These are phyloP conservation scores for Cunninghamia lanceolata DNA, from an alignment of 75 land plant genomes.

Conservation along the genomic window DNA sequence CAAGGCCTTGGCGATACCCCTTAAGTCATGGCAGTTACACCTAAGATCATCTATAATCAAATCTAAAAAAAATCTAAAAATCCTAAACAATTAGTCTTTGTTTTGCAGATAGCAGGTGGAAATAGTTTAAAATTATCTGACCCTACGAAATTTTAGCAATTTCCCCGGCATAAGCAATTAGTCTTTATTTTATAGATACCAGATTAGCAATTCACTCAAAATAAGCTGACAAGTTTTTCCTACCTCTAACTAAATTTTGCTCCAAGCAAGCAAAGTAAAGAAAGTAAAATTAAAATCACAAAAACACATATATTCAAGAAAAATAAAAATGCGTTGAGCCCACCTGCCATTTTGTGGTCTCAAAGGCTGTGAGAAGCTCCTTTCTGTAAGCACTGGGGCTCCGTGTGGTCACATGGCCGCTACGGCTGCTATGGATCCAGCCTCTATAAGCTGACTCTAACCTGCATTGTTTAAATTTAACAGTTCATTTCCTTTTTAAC, in stretches of 20 bases:
- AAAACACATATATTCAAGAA: not conserved
- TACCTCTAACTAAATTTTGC: not conserved
- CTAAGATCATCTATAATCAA: too few relatives aligned
- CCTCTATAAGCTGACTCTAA: conserved; percentile 15
- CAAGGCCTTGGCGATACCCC: too few relatives aligned
- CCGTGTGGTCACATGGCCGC: not conserved
- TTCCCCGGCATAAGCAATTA: too few relatives aligned
- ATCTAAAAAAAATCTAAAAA: too few relatives aligned
- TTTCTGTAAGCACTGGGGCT: conserved; percentile 2
- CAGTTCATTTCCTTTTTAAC: too few relatives aligned
- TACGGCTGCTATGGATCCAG: not conserved
- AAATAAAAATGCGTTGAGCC: not conserved
- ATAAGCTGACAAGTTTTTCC: not conserved
- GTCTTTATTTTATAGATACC: too few relatives aligned
- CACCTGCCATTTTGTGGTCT: conserved; percentile 31
- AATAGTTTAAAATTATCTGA: too few relatives aligned
- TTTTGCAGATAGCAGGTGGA: too few relatives aligned
- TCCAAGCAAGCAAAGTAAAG: not conserved
- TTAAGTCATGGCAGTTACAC: too few relatives aligned
- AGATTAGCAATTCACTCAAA: not conserved
- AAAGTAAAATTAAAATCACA: not conserved
- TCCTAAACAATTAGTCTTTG: too few relatives aligned
- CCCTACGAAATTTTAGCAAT: too few relatives aligned
- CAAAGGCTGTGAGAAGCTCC: conserved; percentile 26
- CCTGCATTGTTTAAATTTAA: conserved; percentile 2